These are phyloP conservation scores for Pelargonium fulgidum DNA, from an alignment of 441 rosid species.

Conservation along the genomic window DNA sequence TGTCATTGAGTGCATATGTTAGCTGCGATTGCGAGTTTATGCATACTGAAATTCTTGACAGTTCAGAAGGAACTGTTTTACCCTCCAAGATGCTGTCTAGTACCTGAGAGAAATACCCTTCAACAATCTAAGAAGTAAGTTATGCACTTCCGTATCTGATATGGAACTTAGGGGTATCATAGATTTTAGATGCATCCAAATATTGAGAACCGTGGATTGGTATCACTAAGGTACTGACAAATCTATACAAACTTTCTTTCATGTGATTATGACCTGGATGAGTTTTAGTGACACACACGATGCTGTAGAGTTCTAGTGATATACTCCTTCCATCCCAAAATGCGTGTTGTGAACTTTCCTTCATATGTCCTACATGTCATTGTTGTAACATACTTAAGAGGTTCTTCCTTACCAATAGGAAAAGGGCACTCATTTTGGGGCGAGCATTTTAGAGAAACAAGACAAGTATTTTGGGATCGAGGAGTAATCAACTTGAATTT, in stretches of 20 bases:
- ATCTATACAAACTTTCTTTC: not conserved
- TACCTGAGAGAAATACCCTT: slow-evolving; percentile 37
- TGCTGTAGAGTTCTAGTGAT: not conserved
- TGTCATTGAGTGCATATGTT: slow-evolving; percentile 65
- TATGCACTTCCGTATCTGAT: too few species aligned
- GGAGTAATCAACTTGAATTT: not conserved
- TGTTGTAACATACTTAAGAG: too few species aligned
- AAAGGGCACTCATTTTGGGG: too few species aligned
- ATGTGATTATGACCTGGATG: not conserved
- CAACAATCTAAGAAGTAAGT: too few species aligned
- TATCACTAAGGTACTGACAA: not conserved
- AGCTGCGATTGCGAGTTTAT: slow-evolving; percentile 52
- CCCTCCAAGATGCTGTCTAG: slow-evolving; percentile 63
- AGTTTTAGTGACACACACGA: not conserved
- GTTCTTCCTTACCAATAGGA: too few species aligned
- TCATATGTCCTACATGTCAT: too few species aligned
- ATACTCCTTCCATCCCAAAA: not conserved
- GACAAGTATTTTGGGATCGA: too few species aligned
- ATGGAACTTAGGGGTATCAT: too few species aligned
- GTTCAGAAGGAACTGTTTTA: slow-evolving; percentile 37
- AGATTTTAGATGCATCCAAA: not conserved
- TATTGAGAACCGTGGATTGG: not conserved
- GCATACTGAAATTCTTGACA: slow-evolving; percentile 50
- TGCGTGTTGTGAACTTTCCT: too few species aligned
- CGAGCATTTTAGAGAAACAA: too few species aligned